Evolutionary conservation across 805 yeast species (phyloP).

Genomic region (Metschnikowia arizonensis): DNA sequence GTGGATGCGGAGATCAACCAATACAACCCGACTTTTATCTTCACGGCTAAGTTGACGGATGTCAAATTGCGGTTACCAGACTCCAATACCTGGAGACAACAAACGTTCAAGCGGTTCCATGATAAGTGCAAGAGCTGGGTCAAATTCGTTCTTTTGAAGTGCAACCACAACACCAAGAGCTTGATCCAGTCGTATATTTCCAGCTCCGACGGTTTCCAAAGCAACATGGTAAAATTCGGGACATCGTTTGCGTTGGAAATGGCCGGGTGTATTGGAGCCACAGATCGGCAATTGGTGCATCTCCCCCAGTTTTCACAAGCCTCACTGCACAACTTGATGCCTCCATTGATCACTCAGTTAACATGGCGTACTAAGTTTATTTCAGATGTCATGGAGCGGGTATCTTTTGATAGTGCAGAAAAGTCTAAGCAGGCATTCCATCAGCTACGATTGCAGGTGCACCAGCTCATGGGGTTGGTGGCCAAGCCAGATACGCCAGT

Average conservation of each 20-base stretch:
- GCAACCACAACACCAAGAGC: constrained; percentile 73
- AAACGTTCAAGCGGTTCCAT: constrained; percentile 58
- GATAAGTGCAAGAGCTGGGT: constrained; percentile 67
- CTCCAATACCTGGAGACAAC: constrained; percentile 67
- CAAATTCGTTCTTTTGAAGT: constrained; percentile 47
- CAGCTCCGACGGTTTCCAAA: constrained; percentile 19
- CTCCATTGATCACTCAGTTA: constrained; percentile 73
- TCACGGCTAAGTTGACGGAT: constrained; percentile 42
- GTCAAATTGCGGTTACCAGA: constrained; percentile 64
- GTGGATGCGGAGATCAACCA: constrained; percentile 79
- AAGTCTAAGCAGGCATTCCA: constrained; percentile 27
- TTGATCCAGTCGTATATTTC: constrained; percentile 75
- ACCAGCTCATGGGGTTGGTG: constrained; percentile 14
- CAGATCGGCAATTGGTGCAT: constrained; percentile 61
- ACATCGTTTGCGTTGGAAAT: constrained; percentile 86
- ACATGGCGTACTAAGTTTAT: constrained; percentile 57
- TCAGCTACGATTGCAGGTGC: constrained; percentile 27
- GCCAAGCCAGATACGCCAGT: constrained; percentile 10
- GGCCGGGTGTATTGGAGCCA: constrained; percentile 69
- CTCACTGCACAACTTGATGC: constrained; percentile 51
- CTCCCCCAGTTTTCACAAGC: constrained; percentile 34
- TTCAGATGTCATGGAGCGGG: constrained; percentile 29
- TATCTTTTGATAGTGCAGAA: constrained; percentile 25
- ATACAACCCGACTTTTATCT: constrained; percentile 78
- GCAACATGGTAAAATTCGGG: constrained; percentile 59